These are phyloP conservation scores for Lyophyllum semitale DNA, from an alignment of 768 basidiomycete genomes.

Conservation along the genomic window DNA sequence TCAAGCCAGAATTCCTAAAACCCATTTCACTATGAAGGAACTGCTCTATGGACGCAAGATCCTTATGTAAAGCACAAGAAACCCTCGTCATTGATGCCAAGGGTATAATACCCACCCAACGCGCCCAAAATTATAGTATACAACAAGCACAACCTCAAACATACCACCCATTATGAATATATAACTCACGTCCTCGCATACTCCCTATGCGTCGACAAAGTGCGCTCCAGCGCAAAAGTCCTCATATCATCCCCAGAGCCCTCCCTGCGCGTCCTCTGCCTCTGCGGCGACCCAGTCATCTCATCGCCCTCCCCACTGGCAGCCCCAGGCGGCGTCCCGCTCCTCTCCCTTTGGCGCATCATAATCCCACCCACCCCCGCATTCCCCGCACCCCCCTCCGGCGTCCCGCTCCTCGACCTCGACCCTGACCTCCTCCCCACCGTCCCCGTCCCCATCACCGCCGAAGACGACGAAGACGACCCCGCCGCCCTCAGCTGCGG, in stretches of 20 bases:
- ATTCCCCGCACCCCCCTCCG: slow-evolving; percentile 25
- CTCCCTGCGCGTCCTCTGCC: slow-evolving; percentile 2
- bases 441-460: neutral
- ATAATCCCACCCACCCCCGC: slow-evolving; percentile 19
- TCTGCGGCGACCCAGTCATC: neutral
- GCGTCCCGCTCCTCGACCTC: slow-evolving; percentile 39
- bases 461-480: slow-evolving; percentile 25
- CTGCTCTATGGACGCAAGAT: too few relatives aligned
- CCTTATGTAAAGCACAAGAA: too few relatives aligned
- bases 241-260: slow-evolving; percentile 18
- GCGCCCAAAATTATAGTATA: neutral
- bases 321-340: slow-evolving; percentile 12
- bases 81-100: too few relatives aligned
- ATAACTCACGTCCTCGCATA: neutral
- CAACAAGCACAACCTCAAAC: neutral
- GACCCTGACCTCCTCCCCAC: slow-evolving; percentile 24
- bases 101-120: too few relatives aligned
- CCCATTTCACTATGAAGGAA: too few relatives aligned
- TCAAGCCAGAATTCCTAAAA: too few relatives aligned
- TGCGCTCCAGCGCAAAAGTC: slow-evolving; percentile 23
- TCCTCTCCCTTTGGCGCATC: slow-evolving; percentile 31
- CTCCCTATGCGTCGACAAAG: slow-evolving; percentile 14
- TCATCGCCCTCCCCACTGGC: slow-evolving; percentile 5
- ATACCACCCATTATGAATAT: neutral
- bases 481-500: slow-evolving; percentile 24